Evolutionary conservation across 176 grass and related monocot genomes (phyloP), one percentile per base, ranked within the genome.

Genomic region (Ampelocalamus luodianensis): DNA sequence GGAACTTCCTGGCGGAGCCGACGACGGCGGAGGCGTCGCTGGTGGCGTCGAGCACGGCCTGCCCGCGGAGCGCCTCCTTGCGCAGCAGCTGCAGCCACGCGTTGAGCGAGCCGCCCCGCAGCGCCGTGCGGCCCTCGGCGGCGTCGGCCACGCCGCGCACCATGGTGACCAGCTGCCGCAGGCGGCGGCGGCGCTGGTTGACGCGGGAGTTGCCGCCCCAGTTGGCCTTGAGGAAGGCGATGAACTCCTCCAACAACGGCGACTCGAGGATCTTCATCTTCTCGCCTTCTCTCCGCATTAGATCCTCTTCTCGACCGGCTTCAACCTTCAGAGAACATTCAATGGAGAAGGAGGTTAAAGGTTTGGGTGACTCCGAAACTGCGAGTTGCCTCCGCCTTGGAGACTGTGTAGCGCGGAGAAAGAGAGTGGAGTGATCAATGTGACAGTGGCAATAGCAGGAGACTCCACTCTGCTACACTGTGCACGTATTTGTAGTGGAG

Each of bases 1-100:
- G 75, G 65, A 86, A 79, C 27, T 24, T 36, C 40, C 58, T 45
- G 27, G 84, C 42, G 1, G 84, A 79, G 1, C 83, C 53, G 0
- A 74, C 71, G 45, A 85, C 65, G 13, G 60, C 46, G 13, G 60
- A 74, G 29, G 73, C 10, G 51, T 76, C 73, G 51, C 18, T 6
- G 51, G 29, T 4, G 42, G 24, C 55, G 54, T 80, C 62, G 27
- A 80, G 78, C 44, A 80, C 62, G 27, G 32, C 62, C 62, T 80
- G 27, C 10, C 62, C 62, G 5, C 62, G 78, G 10, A 36, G 26
- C 42, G 60, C 77, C 40, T 79, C 77, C 5, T 16, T 1, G 0
- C 60, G 60, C 26, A 80, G 62, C 43, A 37, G 9, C 27, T 50
- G 61, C 3, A 80, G 27, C 62, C 77, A 79, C 6, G 43, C 26